Evolutionary conservation across 1,284 basidiomycete genomes (phyloP).

Genomic region (Hemileia vastatrix): DNA sequence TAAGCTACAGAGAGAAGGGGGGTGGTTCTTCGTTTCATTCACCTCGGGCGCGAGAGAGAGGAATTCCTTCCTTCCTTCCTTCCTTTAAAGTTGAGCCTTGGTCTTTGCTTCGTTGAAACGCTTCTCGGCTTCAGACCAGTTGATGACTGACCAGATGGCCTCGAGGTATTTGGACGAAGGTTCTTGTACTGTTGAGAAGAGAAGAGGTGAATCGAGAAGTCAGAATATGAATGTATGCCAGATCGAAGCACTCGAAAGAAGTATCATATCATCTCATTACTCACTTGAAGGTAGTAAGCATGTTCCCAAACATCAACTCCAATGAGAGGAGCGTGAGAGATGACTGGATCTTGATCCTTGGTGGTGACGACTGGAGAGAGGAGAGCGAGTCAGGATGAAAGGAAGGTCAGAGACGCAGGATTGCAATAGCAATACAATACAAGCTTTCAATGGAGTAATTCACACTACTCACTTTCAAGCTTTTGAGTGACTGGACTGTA

Average conservation of each 20-base stretch:
- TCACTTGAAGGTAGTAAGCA: slow-evolving; percentile 46
- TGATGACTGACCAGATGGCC: slow-evolving; percentile 61
- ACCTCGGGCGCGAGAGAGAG: no score
- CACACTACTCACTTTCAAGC: slow-evolving; percentile 58
- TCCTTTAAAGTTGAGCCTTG: no score
- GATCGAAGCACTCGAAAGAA: not conserved
- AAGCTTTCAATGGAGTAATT: no score
- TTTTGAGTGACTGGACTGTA: slow-evolving; percentile 61
- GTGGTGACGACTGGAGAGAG: slow-evolving; percentile 58
- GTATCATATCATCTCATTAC: not conserved
- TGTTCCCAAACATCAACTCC: slow-evolving; percentile 97
- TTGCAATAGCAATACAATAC: slow-evolving; percentile 1
- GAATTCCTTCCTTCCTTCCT: no score
- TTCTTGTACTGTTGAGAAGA: slow-evolving; percentile 75
- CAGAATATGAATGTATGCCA: not conserved
- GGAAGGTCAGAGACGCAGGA: no score
- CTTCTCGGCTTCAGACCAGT: slow-evolving; percentile 76
- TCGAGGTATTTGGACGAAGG: slow-evolving; percentile 46
- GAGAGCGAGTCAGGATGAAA: not conserved
- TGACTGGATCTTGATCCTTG: slow-evolving; percentile 88
- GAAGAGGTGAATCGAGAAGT: not conserved
- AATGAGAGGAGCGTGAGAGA: slow-evolving; percentile 75
- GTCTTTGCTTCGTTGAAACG: slow-evolving; percentile 56
- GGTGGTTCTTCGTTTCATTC: no score
- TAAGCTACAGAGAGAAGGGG: no score